phyloP scores from a whole-genome alignment of 2,329 filamentous ascomycete genomes.

The Exserohilum turcica region DNA sequence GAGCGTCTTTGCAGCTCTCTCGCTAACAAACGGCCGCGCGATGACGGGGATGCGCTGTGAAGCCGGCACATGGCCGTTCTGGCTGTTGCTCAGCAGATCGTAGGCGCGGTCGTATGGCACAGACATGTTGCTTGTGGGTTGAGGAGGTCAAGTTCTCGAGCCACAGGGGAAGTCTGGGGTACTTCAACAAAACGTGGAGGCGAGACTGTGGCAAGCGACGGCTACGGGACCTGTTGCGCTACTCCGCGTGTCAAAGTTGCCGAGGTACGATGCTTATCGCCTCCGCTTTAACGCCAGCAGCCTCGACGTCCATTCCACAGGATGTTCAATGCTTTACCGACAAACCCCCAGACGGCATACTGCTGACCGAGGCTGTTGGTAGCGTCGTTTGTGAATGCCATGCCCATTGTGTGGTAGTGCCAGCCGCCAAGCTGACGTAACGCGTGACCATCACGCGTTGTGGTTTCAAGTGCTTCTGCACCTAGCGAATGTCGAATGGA shows the following conservation, averaged over 20 bases:
- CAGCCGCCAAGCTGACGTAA: not conserved
- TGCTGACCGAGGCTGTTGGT: constrained; percentile 3
- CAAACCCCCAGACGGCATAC: not conserved
- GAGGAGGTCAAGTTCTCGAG: not conserved
- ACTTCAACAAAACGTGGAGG: constrained; percentile 20
- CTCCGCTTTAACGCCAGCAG: constrained; percentile 8
- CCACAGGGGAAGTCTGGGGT: constrained; percentile 13
- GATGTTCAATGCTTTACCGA: not conserved
- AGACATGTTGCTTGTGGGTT: constrained; percentile 33
- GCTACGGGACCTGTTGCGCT: constrained; percentile 20
- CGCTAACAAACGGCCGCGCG: constrained; percentile 72
- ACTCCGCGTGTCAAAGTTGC: constrained; percentile 21
- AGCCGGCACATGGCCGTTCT: constrained; percentile 51
- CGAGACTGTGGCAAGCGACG: constrained; percentile 30
- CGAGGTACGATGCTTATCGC: constrained; percentile 27
- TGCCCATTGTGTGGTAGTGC: too few relatives aligned
- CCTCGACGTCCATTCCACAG: constrained; percentile 3
- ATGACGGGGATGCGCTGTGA: constrained; percentile 64
- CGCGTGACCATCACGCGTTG: constrained; percentile 1
- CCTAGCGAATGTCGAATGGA: too few relatives aligned
- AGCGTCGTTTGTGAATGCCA: too few relatives aligned
- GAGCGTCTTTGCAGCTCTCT: constrained; percentile 80
- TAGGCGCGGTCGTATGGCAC: constrained; percentile 30
- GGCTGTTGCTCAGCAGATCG: constrained; percentile 43
- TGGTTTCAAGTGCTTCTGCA: too few relatives aligned